Evolutionary conservation across 2,329 filamentous ascomycete species (phyloP).

Genomic region (Capronia epimyces): DNA sequence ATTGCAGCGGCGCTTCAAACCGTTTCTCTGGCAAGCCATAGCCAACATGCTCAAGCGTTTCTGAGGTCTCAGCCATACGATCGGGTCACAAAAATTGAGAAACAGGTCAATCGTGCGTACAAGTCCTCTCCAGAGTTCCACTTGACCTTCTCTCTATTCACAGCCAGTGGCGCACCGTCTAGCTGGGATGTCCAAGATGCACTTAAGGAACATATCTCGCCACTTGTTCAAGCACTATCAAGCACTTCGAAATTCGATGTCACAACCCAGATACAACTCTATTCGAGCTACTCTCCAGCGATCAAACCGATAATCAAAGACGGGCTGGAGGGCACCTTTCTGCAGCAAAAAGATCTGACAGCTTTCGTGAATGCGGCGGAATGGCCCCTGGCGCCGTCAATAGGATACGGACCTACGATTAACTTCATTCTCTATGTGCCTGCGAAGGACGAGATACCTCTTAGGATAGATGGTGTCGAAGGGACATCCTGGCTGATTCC

Average conservation of each 20-base stretch:
- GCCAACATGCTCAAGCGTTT: conserved; percentile 31
- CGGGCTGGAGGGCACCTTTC: conserved; percentile 25
- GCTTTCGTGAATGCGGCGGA: conserved; percentile 97
- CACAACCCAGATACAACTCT: conserved; percentile 92
- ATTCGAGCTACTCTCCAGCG: conserved; percentile 64
- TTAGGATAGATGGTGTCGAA: conserved; percentile 54
- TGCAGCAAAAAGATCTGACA: conserved; percentile 80
- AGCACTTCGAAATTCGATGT: conserved; percentile 92
- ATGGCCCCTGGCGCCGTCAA: conserved; percentile 92
- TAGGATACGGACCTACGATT: conserved; percentile 80
- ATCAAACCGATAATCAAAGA: conserved; percentile 54
- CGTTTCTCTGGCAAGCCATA: conserved; percentile 31
- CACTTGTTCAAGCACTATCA: conserved; percentile 70
- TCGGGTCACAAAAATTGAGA: conserved; percentile 54
- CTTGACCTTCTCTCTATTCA: conserved; percentile 91
- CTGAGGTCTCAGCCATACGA: conserved; percentile 41
- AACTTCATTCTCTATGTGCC: conserved; percentile 94
- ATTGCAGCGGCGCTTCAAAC: conserved; percentile 67
- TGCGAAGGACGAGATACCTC: conserved; percentile 57
- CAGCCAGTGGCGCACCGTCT: conserved; percentile 68
- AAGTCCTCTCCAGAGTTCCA: conserved; percentile 94
- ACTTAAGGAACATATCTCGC: conserved; percentile 72
- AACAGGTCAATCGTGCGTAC: conserved; percentile 73
- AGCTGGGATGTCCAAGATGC: conserved; percentile 87
- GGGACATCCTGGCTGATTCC: conserved; percentile 86